phyloP scores from a whole-genome alignment of 2,329 filamentous ascomycete genomes.

The Ilyonectria mors-panacis region DNA sequence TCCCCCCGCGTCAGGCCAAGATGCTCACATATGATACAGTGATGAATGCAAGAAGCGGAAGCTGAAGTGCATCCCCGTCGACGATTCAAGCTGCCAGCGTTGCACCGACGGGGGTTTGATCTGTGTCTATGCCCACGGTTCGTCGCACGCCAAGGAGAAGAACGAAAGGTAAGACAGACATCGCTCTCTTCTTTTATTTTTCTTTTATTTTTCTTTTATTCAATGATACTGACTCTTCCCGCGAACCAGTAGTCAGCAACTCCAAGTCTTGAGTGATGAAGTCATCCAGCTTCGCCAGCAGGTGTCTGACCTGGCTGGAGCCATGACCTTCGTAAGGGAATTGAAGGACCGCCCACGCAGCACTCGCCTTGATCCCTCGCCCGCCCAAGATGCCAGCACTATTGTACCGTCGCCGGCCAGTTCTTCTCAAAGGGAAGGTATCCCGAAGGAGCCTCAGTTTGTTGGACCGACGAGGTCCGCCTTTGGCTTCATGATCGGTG shows the following conservation, averaged over 20 bases:
- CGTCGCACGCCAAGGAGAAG: slow-evolving; percentile 41
- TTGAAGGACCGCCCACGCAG: slow-evolving; percentile 42
- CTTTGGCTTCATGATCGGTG: slow-evolving; percentile 54
- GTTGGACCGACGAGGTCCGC: slow-evolving; percentile 55
- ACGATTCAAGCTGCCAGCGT: slow-evolving; percentile 49
- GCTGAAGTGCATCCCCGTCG: slow-evolving; percentile 55
- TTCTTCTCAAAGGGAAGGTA: slow-evolving; percentile 33
- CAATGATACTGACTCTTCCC: slow-evolving; percentile 20
- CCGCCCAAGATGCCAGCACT: slow-evolving; percentile 22
- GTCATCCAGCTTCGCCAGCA: slow-evolving; percentile 50
- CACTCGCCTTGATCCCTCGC: slow-evolving; percentile 29
- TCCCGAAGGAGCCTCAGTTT: slow-evolving; percentile 54
- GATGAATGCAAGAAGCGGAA: slow-evolving; percentile 60
- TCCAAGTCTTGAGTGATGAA: slow-evolving; percentile 48
- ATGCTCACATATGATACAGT: slow-evolving; percentile 38
- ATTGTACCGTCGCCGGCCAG: slow-evolving; percentile 38
- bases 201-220: background rate
- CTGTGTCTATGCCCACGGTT: slow-evolving; percentile 46
- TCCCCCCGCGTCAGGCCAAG: background rate
- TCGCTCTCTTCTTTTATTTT: background rate
- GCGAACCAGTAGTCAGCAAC: slow-evolving; percentile 5
- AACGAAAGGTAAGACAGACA: slow-evolving; percentile 38
- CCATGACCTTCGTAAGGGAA: slow-evolving; percentile 42
- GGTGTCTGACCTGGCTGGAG: slow-evolving; percentile 47
- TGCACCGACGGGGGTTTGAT: slow-evolving; percentile 47